Base-by-base conservation (phyloP, 2,329 filamentous ascomycete genomes). In the Monosporascus sp. region DNA sequence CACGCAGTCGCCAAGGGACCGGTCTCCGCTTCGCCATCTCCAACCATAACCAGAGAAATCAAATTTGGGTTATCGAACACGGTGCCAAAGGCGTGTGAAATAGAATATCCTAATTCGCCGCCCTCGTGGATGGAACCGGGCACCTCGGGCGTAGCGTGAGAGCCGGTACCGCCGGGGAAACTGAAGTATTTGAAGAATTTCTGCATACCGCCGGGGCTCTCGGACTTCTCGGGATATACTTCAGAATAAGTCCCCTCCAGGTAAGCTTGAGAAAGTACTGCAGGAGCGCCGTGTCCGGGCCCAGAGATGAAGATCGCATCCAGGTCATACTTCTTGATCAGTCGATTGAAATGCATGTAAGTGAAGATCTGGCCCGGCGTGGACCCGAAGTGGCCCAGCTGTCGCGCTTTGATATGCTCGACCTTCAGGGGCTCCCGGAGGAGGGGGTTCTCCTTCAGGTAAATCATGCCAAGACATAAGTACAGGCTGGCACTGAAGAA, bases 121-220 rank as follows among this genome's bases (percentile, higher is more conserved):
- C 88, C 88, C 68, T 92, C 88, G 66, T 91, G 88, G 57, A 90
- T 77, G 64, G 82, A 87, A 47, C 88, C 88, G 0, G 88, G 88
- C 0, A 87, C 90, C 72, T 92, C 88, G 1, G 88, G 88, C 1
- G 87, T 91, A 52, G 87, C 87, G 66, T 91, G 88, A 20, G 84
- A 88, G 51, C 87, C 87, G 62, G 90, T 85, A 51, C 88, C 88
- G 18, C 88, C 88, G 0, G 88, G 88, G 70, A 91, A 91, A 1
- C 87, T 90, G 72, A 92, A 92, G 59, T 87, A 82, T 73, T 90
- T 90, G 81, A 91, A 90, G 76, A 91, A 90, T 55, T 78, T 80
- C 61, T 84, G 81, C 77, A 92, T 74, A 25, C 88, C 88, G 53
- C 85, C 80, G 39, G 78, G 70, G 64, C 88, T 82, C 60, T 88